phyloP scores from a whole-genome alignment of 1,284 basidiomycete genomes.

The Uromyces viciae-fabae region DNA sequence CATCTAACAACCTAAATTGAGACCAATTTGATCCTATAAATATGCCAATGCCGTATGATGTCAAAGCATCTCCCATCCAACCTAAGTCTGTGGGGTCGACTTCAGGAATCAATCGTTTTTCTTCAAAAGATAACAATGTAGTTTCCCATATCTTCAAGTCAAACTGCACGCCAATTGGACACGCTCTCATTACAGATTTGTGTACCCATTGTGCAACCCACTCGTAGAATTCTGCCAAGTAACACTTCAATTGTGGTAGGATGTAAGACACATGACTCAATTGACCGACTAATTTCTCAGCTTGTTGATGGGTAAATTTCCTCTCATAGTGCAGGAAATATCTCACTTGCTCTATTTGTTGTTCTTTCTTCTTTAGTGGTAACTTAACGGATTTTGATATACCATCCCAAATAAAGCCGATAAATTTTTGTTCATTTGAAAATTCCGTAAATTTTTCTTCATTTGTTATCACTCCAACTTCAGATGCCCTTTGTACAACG shows the following conservation, averaged over 20 bases:
- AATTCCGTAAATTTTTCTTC: background rate
- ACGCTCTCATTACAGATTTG: background rate
- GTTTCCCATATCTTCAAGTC: background rate
- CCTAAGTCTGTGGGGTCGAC: background rate
- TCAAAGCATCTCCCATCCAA: constrained; percentile 1
- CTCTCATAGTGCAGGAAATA: background rate
- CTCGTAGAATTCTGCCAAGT: background rate
- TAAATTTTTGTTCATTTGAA: background rate
- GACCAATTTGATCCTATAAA: background rate
- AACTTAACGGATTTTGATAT: background rate
- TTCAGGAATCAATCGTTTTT: background rate
- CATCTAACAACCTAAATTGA: background rate
- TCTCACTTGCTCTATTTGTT: background rate
- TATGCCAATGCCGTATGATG: background rate
- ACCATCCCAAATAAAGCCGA: constrained; percentile 20
- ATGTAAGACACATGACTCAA: background rate
- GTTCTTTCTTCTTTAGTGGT: background rate
- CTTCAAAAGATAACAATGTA: background rate
- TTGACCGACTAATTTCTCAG: background rate
- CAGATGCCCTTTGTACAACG: background rate
- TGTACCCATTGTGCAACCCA: background rate
- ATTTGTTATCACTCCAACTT: background rate
- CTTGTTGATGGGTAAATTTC: background rate
- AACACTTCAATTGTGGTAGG: background rate
- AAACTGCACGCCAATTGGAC: background rate